Conservation (phyloP, 768 basidiomycete genomes). For the Candolleomyces eurysporus region DNA sequence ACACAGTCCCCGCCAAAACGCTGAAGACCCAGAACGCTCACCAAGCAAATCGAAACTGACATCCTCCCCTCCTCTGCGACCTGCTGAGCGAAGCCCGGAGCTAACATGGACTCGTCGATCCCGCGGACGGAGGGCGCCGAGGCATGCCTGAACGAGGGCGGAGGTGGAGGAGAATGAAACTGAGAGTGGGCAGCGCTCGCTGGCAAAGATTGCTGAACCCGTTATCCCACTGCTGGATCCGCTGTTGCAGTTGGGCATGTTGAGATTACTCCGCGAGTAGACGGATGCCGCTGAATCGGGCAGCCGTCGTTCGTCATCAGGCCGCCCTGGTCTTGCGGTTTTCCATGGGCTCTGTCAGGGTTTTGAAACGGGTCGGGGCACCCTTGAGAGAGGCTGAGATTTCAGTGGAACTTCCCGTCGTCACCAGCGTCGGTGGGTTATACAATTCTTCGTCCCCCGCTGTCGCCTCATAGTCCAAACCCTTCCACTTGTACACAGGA, state of each 20-base stretch:
- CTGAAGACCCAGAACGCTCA: conserved; percentile 67
- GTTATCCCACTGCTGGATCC: no score
- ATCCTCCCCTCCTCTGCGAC: conserved; percentile 62
- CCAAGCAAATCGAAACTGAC: conserved; percentile 85
- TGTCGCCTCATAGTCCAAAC: background rate
- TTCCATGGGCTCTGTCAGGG: no score
- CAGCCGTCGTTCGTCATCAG: no score
- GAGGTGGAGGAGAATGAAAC: conserved; percentile 21
- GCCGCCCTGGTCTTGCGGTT: no score
- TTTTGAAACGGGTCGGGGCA: conserved; percentile 49
- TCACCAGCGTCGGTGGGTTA: conserved; percentile 13
- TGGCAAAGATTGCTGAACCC: background rate
- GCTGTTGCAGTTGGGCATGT: conserved; percentile 20
- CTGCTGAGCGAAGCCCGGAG: conserved; percentile 12
- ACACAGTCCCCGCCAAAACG: conserved; percentile 59
- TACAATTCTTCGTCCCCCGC: conserved; percentile 12
- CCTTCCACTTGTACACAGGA: background rate
- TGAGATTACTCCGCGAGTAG: no score
- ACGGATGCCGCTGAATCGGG: no score
- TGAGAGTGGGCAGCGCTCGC: conserved; percentile 16
- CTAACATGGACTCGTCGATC: conserved; percentile 14
- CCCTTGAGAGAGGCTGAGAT: conserved; percentile 5
- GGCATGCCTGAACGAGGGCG: conserved; percentile 16
- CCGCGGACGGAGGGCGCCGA: conserved; percentile 24
- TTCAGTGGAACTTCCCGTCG: conserved; percentile 8